These are phyloP conservation scores for Podospora anserina DNA, from an alignment of 495 filamentous ascomycete genomes.

Conservation along the genomic window DNA sequence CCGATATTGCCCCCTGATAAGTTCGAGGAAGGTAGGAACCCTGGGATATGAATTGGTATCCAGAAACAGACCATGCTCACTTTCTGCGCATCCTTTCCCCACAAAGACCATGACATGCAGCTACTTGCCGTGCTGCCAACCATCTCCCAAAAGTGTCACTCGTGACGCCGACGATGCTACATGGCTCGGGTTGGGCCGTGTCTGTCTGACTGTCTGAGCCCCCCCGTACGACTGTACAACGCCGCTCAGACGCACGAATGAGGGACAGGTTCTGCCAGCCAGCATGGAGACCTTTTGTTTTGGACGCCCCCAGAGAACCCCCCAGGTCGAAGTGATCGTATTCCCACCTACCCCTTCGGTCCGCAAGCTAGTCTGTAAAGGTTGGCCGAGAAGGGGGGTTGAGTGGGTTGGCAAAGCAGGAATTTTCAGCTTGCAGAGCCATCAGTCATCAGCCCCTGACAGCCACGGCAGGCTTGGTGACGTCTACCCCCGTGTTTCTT, in stretches of 20 bases:
- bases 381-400: constrained; percentile 8
- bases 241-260: constrained; percentile 21
- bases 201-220: constrained; percentile 17
- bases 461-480: background rate
- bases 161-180: constrained; percentile 31
- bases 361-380: constrained; percentile 5
- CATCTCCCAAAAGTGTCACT: constrained; percentile 18
- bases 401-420: background rate
- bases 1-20: constrained; percentile 18
- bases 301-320: background rate
- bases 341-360: background rate
- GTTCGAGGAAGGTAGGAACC: constrained; percentile 19
- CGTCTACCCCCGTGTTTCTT: background rate
- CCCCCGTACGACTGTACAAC: constrained; percentile 11
- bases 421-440: constrained; percentile 10
- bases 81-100: constrained; percentile 25
- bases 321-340: constrained; percentile 1
- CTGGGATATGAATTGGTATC: constrained; percentile 8
- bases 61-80: constrained; percentile 22
- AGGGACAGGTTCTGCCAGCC: constrained; percentile 2
- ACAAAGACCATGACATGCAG: constrained; percentile 13
- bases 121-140: constrained; percentile 15
- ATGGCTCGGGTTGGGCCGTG: constrained; percentile 33
- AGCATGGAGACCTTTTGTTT: constrained; percentile 3
- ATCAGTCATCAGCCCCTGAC: constrained; percentile 3